These are phyloP conservation scores for Cryptococcus sp. DNA, from an alignment of 1,284 basidiomycete species.

Conservation along the genomic window DNA sequence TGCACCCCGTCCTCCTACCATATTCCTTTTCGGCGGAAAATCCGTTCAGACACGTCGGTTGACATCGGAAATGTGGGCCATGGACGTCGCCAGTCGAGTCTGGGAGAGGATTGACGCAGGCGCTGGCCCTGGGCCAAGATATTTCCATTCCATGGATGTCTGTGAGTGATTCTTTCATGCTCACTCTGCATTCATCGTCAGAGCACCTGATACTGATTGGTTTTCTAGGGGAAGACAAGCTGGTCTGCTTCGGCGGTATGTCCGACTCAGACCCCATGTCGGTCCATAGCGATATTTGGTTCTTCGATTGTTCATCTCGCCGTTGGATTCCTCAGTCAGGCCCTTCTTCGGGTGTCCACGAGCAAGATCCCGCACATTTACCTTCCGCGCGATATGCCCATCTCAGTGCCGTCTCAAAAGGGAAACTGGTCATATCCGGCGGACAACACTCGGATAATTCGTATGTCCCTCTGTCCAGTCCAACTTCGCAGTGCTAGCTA, in stretches of 20 bases:
- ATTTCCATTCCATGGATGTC: conserved; percentile 87
- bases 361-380: conserved; percentile 52
- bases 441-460: conserved; percentile 72
- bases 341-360: conserved; percentile 10
- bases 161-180: conserved; percentile 62
- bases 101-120: conserved; percentile 73
- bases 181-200: not conserved
- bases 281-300: conserved; percentile 80
- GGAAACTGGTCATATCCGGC: conserved; percentile 86
- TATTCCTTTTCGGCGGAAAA: conserved; percentile 70
- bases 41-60: conserved; percentile 81
- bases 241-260: conserved; percentile 93
- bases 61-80: conserved; percentile 82
- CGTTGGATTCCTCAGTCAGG: conserved; percentile 64
- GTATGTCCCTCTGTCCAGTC: conserved; percentile 27
- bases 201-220: not conserved
- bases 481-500: conserved; percentile 47
- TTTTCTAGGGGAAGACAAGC: conserved; percentile 72
- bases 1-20: conserved; percentile 35
- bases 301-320: conserved; percentile 71
- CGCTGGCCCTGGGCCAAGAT: conserved; percentile 65
- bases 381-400: conserved; percentile 88
- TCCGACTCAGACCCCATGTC: conserved; percentile 61
- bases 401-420: conserved; percentile 76
- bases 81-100: conserved; percentile 73